A percentile compares a stretch with the other conserved stretches of the same genome.
phyloP scores from a whole-genome alignment of 495 filamentous ascomycete species.

The Zalerion maritima region DNA sequence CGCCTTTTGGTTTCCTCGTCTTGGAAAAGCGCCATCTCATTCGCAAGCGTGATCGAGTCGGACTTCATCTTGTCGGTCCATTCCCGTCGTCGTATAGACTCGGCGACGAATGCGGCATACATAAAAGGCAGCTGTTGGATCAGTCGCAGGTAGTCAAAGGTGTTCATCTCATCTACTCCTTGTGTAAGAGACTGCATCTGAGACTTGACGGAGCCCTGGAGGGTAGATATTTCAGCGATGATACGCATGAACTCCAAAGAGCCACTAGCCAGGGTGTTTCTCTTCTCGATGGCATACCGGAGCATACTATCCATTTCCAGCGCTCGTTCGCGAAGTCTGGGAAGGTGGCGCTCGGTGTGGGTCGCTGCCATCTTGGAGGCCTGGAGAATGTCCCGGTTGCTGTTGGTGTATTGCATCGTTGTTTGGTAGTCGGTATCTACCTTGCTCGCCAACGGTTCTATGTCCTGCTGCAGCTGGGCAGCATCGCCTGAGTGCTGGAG shows the following conservation, averaged over 20 bases:
- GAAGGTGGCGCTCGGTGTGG: slow-evolving; percentile 79
- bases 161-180: slow-evolving; percentile 47
- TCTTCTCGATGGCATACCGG: slow-evolving; percentile 45
- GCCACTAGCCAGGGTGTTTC: slow-evolving; percentile 42
- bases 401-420: slow-evolving; percentile 51
- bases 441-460: slow-evolving; percentile 72
- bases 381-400: slow-evolving; percentile 57
- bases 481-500: slow-evolving; percentile 26
- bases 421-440: slow-evolving; percentile 77
- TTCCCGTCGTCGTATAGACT: slow-evolving; percentile 72
- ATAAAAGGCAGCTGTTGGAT: slow-evolving; percentile 70
- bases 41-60: slow-evolving; percentile 71
- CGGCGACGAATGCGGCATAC: slow-evolving; percentile 78
- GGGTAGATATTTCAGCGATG: slow-evolving; percentile 63
- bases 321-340: slow-evolving; percentile 54
- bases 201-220: slow-evolving; percentile 51
- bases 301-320: slow-evolving; percentile 63
- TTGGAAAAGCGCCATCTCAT: slow-evolving; percentile 78
- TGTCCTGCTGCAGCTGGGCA: slow-evolving; percentile 56
- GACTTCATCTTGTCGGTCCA: slow-evolving; percentile 80
- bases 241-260: slow-evolving; percentile 59
- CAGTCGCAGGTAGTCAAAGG: slow-evolving; percentile 60
- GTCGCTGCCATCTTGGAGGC: slow-evolving; percentile 74
- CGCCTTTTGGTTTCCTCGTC: slow-evolving; percentile 83
- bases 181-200: slow-evolving; percentile 59